These are phyloP conservation scores for Croton laevigatus DNA, from an alignment of 441 rosid genomes.

Conservation along the genomic window DNA sequence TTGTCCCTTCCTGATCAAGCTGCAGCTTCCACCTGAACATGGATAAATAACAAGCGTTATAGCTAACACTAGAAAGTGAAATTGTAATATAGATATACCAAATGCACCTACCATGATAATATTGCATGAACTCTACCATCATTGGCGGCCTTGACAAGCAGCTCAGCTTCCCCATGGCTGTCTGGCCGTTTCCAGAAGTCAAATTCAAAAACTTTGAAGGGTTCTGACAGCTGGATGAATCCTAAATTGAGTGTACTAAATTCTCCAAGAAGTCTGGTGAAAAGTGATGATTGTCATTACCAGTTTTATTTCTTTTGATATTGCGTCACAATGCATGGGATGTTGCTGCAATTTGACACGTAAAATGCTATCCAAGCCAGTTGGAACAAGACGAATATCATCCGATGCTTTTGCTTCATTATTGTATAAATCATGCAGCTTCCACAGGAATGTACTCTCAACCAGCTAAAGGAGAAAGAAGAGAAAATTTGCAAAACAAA, in stretches of 20 bases:
- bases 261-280: constrained; percentile 21
- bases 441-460: constrained; percentile 67
- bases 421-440: constrained; percentile 59
- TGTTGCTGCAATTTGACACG: constrained; percentile 59
- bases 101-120: constrained; percentile 64
- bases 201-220: constrained; percentile 84
- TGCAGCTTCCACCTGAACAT: constrained; percentile 89
- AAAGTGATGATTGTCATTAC: constrained; percentile 38
- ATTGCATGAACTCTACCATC: constrained; percentile 80
- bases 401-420: constrained; percentile 54
- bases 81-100: constrained; percentile 10
- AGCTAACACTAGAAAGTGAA: not conserved
- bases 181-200: constrained; percentile 95
- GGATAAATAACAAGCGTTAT: not conserved
- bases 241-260: constrained; percentile 39
- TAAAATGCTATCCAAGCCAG: constrained; percentile 51
- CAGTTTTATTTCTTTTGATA: constrained; percentile 66
- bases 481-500: constrained; percentile 18
- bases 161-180: constrained; percentile 55
- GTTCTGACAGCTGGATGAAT: constrained; percentile 84
- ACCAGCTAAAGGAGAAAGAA: constrained; percentile 51
- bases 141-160: constrained; percentile 49
- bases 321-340: constrained; percentile 82
- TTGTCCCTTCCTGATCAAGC: constrained; percentile 81
- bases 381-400: constrained; percentile 62